These are phyloP conservation scores for Limnanthes douglasii DNA, from an alignment of 345 rosid species.

Conservation along the genomic window DNA sequence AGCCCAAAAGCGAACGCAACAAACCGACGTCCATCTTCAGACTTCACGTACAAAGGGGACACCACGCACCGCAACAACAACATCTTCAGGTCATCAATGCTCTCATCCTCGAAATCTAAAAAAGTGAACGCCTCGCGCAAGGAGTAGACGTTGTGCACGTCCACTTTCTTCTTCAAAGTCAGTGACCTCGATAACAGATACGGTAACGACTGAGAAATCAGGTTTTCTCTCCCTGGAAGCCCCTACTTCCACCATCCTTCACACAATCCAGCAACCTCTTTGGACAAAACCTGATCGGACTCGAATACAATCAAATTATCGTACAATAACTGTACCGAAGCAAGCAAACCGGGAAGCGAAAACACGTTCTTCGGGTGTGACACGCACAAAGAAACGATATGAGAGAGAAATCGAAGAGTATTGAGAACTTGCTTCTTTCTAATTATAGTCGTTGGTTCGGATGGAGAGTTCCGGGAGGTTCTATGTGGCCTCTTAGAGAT, in stretches of 20 bases:
- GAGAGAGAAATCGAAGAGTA: conserved; percentile 29
- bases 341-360: conserved; percentile 27
- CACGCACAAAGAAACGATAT: conserved; percentile 28
- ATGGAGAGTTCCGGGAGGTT: conserved; percentile 15
- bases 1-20: conserved; percentile 59
- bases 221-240: conserved; percentile 28
- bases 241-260: conserved; percentile 82
- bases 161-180: conserved; percentile 72
- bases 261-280: conserved; percentile 51
- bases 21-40: conserved; percentile 76
- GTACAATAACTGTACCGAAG: conserved; percentile 45
- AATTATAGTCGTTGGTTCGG: conserved; percentile 1
- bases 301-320: conserved; percentile 56
- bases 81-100: conserved; percentile 70
- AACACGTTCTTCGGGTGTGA: conserved; percentile 37
- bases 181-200: conserved; percentile 61
- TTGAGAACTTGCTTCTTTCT: conserved; percentile 17
- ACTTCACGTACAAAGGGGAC: conserved; percentile 59
- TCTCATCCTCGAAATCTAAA: conserved; percentile 83
- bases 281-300: conserved; percentile 38
- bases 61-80: conserved; percentile 66
- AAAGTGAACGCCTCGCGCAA: conserved; percentile 59
- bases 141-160: conserved; percentile 57
- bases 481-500: conserved; percentile 39
- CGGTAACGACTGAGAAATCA: conserved; percentile 76